phyloP scores from a whole-genome alignment of 148 eudicot genomes.

The Dysphania ambrosioides region DNA sequence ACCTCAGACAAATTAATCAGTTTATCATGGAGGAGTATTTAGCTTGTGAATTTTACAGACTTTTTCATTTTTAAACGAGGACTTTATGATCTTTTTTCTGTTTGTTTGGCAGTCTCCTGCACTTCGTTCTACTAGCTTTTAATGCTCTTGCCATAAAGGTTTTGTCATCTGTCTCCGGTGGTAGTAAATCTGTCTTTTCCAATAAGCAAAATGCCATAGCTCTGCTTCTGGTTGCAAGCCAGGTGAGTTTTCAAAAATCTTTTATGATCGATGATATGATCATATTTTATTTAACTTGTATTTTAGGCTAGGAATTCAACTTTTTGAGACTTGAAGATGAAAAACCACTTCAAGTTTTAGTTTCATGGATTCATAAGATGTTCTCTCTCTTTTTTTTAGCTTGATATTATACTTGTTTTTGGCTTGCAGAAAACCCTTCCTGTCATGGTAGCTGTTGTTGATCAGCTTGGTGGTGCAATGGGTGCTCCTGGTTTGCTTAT shows the following conservation, averaged over 20 bases:
- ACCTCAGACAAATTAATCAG: neutral
- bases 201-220: constrained; percentile 66
- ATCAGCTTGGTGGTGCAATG: constrained; percentile 78
- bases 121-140: constrained; percentile 60
- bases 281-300: neutral
- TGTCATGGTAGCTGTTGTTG: constrained; percentile 82
- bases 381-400: neutral
- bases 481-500: constrained; percentile 87
- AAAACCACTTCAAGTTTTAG: neutral
- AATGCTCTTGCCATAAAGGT: constrained; percentile 60
- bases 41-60: neutral
- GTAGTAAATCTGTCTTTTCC: constrained; percentile 60
- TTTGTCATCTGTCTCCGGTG: constrained; percentile 61
- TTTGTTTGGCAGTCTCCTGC: constrained; percentile 59
- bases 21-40: neutral
- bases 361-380: neutral
- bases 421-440: constrained; percentile 80
- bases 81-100: neutral
- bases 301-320: neutral
- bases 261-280: neutral
- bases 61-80: neutral
- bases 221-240: constrained; percentile 82
- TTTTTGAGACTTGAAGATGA: neutral
- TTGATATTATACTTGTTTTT: constrained; percentile 3
- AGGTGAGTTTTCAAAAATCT: constrained; percentile 41